Percentiles rank a stretch among this genome's conserved stretches.
Evolutionary conservation across 1,284 basidiomycete species (phyloP).

Genomic region (Phellinidium pouzarii): DNA sequence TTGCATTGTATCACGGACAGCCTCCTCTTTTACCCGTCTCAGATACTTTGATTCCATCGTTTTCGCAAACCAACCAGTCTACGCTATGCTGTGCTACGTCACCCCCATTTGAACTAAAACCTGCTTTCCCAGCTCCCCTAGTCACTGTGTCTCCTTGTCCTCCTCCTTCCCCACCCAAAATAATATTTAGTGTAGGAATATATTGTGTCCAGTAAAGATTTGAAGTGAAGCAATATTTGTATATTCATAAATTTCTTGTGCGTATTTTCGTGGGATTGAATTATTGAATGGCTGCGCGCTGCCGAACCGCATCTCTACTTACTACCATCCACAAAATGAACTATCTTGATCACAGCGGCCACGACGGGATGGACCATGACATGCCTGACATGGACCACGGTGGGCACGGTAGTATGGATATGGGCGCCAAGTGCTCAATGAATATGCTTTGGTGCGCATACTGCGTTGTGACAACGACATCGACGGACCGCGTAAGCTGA

Average conservation of each 20-base stretch:
- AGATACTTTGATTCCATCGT: not conserved
- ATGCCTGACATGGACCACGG: slow-evolving; percentile 39
- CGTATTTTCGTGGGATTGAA: not conserved
- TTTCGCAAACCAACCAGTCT: not conserved
- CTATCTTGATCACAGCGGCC: slow-evolving; percentile 36
- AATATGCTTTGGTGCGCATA: slow-evolving; percentile 60
- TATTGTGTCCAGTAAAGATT: no score
- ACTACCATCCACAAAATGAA: slow-evolving; percentile 6
- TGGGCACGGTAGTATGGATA: slow-evolving; percentile 46
- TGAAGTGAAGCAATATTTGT: no score
- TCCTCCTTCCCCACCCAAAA: no score
- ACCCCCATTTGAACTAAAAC: no score
- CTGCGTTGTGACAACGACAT: not conserved
- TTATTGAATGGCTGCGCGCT: not conserved
- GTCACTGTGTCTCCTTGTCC: no score
- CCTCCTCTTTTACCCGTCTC: not conserved
- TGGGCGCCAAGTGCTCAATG: slow-evolving; percentile 48
- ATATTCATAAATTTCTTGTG: no score
- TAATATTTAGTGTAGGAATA: no score
- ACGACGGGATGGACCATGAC: slow-evolving; percentile 32
- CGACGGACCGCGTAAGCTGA: slow-evolving; percentile 1
- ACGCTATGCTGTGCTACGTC: not conserved
- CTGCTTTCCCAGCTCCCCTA: no score
- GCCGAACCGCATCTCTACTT: not conserved
- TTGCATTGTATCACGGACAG: not conserved